These are phyloP conservation scores for Nymphaea thermarum DNA, from an alignment of 164 flowering plant genomes.

Conservation along the genomic window DNA sequence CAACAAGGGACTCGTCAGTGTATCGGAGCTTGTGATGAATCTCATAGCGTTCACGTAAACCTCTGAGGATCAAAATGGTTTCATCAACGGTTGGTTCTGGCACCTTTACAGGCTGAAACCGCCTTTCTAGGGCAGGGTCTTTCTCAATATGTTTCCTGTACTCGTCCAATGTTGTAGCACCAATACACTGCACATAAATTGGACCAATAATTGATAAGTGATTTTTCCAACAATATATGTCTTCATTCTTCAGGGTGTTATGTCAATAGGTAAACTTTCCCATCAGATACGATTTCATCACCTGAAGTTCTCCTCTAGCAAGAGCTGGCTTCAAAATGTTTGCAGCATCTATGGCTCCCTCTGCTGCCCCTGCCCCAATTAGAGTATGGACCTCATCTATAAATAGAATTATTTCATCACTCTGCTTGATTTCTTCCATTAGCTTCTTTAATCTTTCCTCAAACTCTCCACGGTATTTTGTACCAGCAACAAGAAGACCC, in stretches of 20 bases:
- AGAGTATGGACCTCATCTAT: constrained; percentile 97
- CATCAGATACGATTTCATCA: neutral
- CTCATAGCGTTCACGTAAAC: constrained; percentile 95
- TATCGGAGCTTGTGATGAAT: constrained; percentile 97
- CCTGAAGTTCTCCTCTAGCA: constrained; percentile 99
- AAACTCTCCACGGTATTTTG: constrained; percentile 96
- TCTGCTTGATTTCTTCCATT: constrained; percentile 92
- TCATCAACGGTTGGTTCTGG: constrained; percentile 97
- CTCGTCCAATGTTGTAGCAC: constrained; percentile 96
- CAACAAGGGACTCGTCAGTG: constrained; percentile 75
- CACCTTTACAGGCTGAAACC: constrained; percentile 94
- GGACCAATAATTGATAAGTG: too few relatives aligned
- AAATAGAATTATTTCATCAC: constrained; percentile 88
- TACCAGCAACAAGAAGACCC: constrained; percentile 96
- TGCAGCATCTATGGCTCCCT: constrained; percentile 98
- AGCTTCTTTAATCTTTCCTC: constrained; percentile 92
- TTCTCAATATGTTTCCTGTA: constrained; percentile 97
- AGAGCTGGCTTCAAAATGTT: constrained; percentile 96
- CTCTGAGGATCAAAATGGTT: constrained; percentile 75
- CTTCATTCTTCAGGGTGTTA: too few relatives aligned
- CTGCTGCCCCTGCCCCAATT: constrained; percentile 98
- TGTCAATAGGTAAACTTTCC: too few relatives aligned
- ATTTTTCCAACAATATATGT: too few relatives aligned
- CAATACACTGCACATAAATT: constrained; percentile 61
- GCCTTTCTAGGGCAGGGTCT: constrained; percentile 92